Conservation (phyloP, 345 rosid genomes). For the Crucihimalaya himalaica region DNA sequence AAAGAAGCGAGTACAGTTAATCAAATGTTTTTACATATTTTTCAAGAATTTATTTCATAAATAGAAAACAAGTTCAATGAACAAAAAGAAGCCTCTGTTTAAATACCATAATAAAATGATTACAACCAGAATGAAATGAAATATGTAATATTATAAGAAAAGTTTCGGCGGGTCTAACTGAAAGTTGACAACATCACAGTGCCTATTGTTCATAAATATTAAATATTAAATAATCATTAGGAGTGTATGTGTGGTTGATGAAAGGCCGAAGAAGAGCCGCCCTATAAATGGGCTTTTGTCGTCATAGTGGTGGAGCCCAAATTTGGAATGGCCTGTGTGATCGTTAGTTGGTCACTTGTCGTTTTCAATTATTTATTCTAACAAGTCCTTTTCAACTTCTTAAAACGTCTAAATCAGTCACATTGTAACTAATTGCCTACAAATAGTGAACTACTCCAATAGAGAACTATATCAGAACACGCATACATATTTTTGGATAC, state of each 20-base stretch:
- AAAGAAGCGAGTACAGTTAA: background rate
- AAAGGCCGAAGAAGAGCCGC: slow-evolving; percentile 29
- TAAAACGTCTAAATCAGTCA: slow-evolving; percentile 1
- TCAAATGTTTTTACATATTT: background rate
- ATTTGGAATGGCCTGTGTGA: slow-evolving; percentile 19
- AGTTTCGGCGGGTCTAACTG: slow-evolving; percentile 19
- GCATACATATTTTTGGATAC: too few relatives aligned
- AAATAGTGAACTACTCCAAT: too few relatives aligned
- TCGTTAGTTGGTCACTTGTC: slow-evolving; percentile 20
- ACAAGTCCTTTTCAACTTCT: background rate
- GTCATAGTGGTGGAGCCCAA: slow-evolving; percentile 41
- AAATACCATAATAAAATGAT: too few relatives aligned
- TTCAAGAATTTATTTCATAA: background rate
- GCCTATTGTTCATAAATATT: background rate
- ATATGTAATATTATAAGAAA: background rate
- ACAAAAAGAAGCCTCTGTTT: background rate
- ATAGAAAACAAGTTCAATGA: background rate
- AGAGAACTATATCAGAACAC: too few relatives aligned
- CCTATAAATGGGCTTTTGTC: slow-evolving; percentile 36
- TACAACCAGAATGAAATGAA: slow-evolving; percentile 2
- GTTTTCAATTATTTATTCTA: slow-evolving; percentile 7
- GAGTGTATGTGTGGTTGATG: slow-evolving; percentile 21
- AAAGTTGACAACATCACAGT: slow-evolving; percentile 32
- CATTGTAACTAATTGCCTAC: background rate
- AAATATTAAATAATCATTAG: background rate